Conservation (phyloP, 768 basidiomycete genomes). For the Pilatotrama ljubarskyi region DNA sequence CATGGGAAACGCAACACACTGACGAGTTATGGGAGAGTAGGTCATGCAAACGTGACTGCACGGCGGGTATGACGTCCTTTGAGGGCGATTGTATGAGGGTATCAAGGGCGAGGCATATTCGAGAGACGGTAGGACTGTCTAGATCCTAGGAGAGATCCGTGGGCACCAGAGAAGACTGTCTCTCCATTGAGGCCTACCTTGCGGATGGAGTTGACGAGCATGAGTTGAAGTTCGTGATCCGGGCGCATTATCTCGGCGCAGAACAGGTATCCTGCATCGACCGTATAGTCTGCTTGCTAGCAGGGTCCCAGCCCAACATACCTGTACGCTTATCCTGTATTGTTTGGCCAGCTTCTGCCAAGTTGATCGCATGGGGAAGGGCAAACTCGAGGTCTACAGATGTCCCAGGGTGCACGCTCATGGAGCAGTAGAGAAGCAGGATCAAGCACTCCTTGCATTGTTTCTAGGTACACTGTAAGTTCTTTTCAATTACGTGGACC, state of each 20-base stretch:
- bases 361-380: slow-evolving; percentile 70
- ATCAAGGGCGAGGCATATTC: slow-evolving; percentile 73
- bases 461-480: slow-evolving; percentile 43
- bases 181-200: slow-evolving; percentile 51
- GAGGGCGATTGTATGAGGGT: slow-evolving; percentile 60
- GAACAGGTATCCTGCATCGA: slow-evolving; percentile 67
- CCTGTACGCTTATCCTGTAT: slow-evolving; percentile 70
- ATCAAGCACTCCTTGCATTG: slow-evolving; percentile 67
- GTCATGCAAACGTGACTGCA: slow-evolving; percentile 62
- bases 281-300: background rate
- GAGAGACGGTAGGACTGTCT: slow-evolving; percentile 53
- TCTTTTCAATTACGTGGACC: background rate
- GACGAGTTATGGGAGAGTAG: slow-evolving; percentile 76
- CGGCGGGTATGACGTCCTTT: slow-evolving; percentile 73
- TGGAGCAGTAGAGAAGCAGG: slow-evolving; percentile 68
- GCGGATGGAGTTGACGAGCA: slow-evolving; percentile 84
- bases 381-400: slow-evolving; percentile 64
- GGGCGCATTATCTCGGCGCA: slow-evolving; percentile 71
- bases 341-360: slow-evolving; percentile 68
- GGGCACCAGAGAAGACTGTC: background rate
- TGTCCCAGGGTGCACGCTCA: slow-evolving; percentile 46
- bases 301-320: slow-evolving; percentile 27
- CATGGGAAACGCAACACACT: slow-evolving; percentile 43
- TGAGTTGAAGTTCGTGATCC: slow-evolving; percentile 70
- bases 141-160: slow-evolving; percentile 56